Conservation (phyloP, 306 rosid genomes). For the Castanea sativa region DNA sequence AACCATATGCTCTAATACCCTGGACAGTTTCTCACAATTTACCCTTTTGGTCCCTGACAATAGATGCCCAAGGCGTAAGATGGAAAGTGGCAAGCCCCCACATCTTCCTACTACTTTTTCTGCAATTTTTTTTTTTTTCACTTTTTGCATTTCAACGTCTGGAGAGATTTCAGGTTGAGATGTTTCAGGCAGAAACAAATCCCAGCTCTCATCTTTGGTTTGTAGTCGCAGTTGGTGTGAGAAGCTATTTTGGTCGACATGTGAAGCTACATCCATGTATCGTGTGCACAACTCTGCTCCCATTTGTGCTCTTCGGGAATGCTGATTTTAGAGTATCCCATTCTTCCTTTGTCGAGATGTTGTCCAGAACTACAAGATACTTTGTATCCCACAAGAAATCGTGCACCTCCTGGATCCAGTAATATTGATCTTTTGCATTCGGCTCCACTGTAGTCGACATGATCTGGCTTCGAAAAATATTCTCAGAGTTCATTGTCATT, state of each 20-base stretch:
- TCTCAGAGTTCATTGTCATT: no score
- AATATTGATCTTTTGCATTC: no score
- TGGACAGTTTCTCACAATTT: background rate
- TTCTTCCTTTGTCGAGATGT: no score
- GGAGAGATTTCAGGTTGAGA: background rate
- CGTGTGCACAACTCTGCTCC: no score
- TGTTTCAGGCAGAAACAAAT: no score
- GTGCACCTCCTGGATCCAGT: no score
- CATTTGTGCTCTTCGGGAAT: no score
- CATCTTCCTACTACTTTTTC: background rate
- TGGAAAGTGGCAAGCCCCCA: background rate
- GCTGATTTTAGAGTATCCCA: no score
- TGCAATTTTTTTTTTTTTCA: background rate
- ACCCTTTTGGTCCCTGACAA: background rate
- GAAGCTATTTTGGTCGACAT: background rate
- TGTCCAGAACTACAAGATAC: slow-evolving; percentile 1
- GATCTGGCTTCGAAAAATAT: no score
- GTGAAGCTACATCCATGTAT: no score
- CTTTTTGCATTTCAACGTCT: slow-evolving; percentile 14
- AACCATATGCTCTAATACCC: slow-evolving; percentile 3
- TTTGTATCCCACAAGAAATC: no score
- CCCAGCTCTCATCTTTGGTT: background rate
- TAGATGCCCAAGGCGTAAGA: slow-evolving; percentile 4
- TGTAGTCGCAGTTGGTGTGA: slow-evolving; percentile 13
- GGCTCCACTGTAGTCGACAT: no score